Evolutionary conservation across 1,284 basidiomycete species (phyloP), one percentile per base, ranked within the genome.

Genomic region (Tylopilus orsonianus): DNA sequence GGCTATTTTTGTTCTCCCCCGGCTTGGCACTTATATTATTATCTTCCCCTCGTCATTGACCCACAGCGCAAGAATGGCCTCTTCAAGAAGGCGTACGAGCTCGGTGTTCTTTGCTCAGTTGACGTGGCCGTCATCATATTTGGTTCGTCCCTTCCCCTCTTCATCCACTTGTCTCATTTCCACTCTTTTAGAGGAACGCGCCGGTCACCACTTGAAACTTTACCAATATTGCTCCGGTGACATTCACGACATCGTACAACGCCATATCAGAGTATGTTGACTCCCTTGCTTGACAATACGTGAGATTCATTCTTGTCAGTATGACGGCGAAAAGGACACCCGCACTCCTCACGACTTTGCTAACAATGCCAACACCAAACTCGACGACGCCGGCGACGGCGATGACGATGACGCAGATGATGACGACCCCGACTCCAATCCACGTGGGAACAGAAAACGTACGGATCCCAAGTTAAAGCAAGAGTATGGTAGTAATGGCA

Each of bases 51-150:
- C 44, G 62, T 55, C 55, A 59, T 56, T 38, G 51, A 53, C 55
- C 53, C 71, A 38, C 34, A 88, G 85, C 78, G 90, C 59, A 92
- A 92, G 74, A 89, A 89, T 52, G 90, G 90, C 2, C 79, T 93
- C 47, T 92, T 93, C 82, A 93, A 93, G 68, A 93, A 93, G 66
- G 90, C 90, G 0, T 90, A 91, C 67, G 90, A 93, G 70, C 83
- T 93, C 38, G 90, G 89, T 27, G 89, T 93, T 12, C 71, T 81
- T 8, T 81, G 79, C 57, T 77, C 75, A 2, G 79, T 80, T 46
- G 79, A 80, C 46, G 78, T 81, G 4, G 79, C 79, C 1, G 79
- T 81, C 56, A 77, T 81, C 58, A 81, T 81, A 59, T 81, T 81
- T 45, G 78, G 80, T 78, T 45, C 41, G 73, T 61, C 42, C 34